Evolutionary conservation across 805 yeast species (phyloP), one percentile per base, ranked within the genome.

Genomic region (Pichia nanzhaoensis): DNA sequence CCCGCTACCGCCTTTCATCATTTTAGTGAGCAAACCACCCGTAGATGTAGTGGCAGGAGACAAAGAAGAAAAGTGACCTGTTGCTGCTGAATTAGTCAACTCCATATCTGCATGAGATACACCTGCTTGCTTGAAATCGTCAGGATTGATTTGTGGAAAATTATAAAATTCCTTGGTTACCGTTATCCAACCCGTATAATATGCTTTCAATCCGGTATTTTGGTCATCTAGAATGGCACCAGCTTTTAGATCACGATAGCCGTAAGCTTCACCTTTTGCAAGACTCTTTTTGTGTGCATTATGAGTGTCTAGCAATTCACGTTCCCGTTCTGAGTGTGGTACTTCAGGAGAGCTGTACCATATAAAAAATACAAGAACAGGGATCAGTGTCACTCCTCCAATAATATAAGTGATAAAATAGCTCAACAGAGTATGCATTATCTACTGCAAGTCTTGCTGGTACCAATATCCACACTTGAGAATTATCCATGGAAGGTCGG

Each of bases 381-480:
- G 96, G 19, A 87, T 61, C 50, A 90, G 77, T 0, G 96, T 87
- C 7, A 88, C 41, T 0, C 96, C 96, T 6, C 97, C 97, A 3
- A 84, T 37, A 2, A 87, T 41, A 58, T 87, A 46, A 1, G 43
- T 27, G 2, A 37, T 2, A 5, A 46, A 4, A 32, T 41, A 46
- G 12, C 32, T 24, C 8, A 42, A 1, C 9, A 42, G 10, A 1
- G 35, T 20, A 17, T 19, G 39, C 45, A 45, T 41, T 38, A 19
- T 30, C 17, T 14, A 16, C 20, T 36, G 27, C 9, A 34, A 17
- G 10, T 24, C 28, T 10, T 7, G 16, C 14, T 18, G 20, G 5
- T 19, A 34, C 22, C 12, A 32, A 2, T 32, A 8, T 32, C 5
- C 16, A 16, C 5, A 6, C 20, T n/a, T n/a, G n/a, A n/a, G n/a